Base-by-base conservation (phyloP, 768 basidiomycete species). In the Dioszegia crocea region DNA sequence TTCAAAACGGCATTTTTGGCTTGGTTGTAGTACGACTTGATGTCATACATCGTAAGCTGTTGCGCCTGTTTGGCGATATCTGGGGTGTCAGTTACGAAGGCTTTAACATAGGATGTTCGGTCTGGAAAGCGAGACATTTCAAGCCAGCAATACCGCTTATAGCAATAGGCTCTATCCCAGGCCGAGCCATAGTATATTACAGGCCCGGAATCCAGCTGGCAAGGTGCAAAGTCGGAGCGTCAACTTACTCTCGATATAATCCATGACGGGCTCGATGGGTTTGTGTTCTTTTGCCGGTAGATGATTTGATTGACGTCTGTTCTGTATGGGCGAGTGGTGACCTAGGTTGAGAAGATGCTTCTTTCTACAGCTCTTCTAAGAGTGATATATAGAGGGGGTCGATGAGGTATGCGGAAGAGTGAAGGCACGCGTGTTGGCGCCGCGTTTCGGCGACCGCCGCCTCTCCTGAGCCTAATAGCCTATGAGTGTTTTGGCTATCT, bases 1-100 rank as follows among this genome's bases (percentile, higher is more conserved):
- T 98, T 98, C 67, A 99, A 83, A 19, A 98, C 93, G 61, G 91
- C 86, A 77, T 96, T 96, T 81, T 91, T 94, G 27, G 94, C 94
- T 88, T 96, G 92, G 68, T 87, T 91, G 81, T 94, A 94, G 84
- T 91, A 88, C 69, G 84, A 84, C 80, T 92, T 96, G 77, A 97
- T 82, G 77, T 97, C 92, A 79, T 97, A 97, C 68, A 97, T 76
- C 1, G 91, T 88, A 56, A 96, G 80, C 73, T 86, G 86, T 23
- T 89, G 89, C 60, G 93, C 78, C 53, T 87, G 82, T 66, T 77
- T 86, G 54, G 87, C 82, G 57, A 96, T 82, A 31, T 58, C 76
- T 77, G 62, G 29, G 4, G 52, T 26, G 9, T 38, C 23, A 38
- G 38, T n/a, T 1, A 16, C 5, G 2, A 27, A 44, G 24, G 23